Percentiles rank a stretch among this genome's conserved stretches.
Evolutionary conservation across 2,329 filamentous ascomycete genomes (phyloP).

Genomic region (Trichoderma sp.): DNA sequence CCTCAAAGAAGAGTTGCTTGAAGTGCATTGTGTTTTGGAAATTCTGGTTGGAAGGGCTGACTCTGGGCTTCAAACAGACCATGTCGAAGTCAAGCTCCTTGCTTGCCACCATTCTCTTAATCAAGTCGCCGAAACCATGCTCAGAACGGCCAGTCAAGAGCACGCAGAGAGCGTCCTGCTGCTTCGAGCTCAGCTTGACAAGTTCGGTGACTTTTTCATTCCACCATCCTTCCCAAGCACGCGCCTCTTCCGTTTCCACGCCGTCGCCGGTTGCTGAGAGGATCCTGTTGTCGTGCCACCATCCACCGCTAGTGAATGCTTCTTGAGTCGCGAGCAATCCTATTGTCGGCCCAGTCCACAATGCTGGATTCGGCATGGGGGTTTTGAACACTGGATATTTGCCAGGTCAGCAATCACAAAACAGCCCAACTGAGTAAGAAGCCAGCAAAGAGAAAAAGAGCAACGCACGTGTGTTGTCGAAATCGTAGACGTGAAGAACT

Average conservation of each 20-base stretch:
- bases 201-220: conserved; percentile 87
- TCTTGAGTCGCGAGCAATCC: conserved; percentile 77
- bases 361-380: conserved; percentile 81
- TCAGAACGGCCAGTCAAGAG: conserved; percentile 87
- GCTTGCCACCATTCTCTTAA: conserved; percentile 78
- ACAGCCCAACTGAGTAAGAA: neutral
- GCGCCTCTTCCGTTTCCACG: conserved; percentile 76
- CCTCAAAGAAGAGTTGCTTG: conserved; percentile 83
- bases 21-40: conserved; percentile 87
- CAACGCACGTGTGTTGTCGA: conserved; percentile 85
- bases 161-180: conserved; percentile 82
- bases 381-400: conserved; percentile 79
- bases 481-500: conserved; percentile 91
- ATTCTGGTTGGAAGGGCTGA: conserved; percentile 76
- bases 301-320: conserved; percentile 80
- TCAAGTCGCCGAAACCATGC: conserved; percentile 72
- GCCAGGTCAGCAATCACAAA: conserved; percentile 27
- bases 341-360: conserved; percentile 82
- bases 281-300: conserved; percentile 94
- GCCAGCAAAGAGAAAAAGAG: conserved; percentile 1
- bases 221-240: conserved; percentile 93
- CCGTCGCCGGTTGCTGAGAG: conserved; percentile 86
- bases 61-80: conserved; percentile 81
- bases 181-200: conserved; percentile 77
- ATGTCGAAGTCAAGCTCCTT: conserved; percentile 86